Conservation (phyloP, 345 rosid genomes). For the Eucalyptus cloeziana region DNA sequence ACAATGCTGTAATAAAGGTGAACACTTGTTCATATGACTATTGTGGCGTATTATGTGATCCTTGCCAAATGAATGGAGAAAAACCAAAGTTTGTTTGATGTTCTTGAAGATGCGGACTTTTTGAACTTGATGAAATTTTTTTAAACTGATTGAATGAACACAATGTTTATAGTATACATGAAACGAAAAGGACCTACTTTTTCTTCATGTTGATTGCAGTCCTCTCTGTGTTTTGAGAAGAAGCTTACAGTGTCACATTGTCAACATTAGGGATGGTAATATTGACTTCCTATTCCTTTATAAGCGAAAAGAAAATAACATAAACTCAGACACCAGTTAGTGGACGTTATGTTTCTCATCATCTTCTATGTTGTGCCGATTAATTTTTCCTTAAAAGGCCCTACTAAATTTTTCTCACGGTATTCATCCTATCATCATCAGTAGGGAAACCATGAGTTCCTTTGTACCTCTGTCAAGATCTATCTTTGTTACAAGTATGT, state of each 20-base stretch:
- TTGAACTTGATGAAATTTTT: background rate
- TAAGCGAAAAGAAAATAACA: background rate
- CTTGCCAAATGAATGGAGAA: background rate
- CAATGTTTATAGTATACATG: background rate
- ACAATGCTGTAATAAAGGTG: constrained; percentile 49
- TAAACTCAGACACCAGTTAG: background rate
- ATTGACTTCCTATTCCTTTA: background rate
- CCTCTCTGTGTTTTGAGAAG: background rate
- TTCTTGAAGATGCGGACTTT: background rate
- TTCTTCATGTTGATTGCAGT: background rate
- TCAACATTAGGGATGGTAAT: background rate
- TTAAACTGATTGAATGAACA: background rate
- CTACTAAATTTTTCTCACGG: background rate
- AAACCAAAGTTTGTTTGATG: background rate
- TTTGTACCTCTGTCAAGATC: background rate
- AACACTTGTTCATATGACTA: background rate
- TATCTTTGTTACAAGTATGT: background rate
- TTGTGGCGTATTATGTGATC: background rate
- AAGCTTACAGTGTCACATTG: background rate
- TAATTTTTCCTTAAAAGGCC: background rate
- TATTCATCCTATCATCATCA: background rate
- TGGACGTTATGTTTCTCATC: background rate
- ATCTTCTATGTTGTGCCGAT: background rate
- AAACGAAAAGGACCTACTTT: background rate
- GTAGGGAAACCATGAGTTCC: background rate